A percentile compares a stretch with the other conserved stretches of the same genome.
Evolutionary conservation across 2,329 filamentous ascomycete genomes (phyloP).

Genomic region (Alternaria gansuensis): DNA sequence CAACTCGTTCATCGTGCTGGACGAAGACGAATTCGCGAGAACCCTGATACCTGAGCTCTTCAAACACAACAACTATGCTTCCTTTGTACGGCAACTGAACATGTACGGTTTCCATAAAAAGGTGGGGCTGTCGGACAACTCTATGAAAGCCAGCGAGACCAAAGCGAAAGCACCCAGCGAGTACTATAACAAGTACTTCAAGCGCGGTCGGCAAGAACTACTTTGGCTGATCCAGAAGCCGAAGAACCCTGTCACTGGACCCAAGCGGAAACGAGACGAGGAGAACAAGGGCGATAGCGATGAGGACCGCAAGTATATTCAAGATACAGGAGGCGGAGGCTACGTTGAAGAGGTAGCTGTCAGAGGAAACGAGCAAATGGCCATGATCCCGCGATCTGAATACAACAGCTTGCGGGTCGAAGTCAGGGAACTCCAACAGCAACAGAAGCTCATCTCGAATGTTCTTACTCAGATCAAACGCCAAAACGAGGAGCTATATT

Average conservation of each 20-base stretch:
- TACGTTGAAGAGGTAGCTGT: slow-evolving; percentile 55
- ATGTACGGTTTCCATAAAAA: slow-evolving; percentile 67
- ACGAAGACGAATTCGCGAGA: slow-evolving; percentile 88
- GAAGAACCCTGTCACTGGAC: slow-evolving; percentile 68
- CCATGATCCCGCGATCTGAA: slow-evolving; percentile 73
- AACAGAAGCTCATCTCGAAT: slow-evolving; percentile 84
- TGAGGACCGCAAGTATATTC: slow-evolving; percentile 63
- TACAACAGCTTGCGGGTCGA: slow-evolving; percentile 80
- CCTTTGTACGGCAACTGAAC: slow-evolving; percentile 75
- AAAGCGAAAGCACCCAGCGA: slow-evolving; percentile 98
- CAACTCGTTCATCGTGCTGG: slow-evolving; percentile 93
- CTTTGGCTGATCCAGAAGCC: slow-evolving; percentile 97
- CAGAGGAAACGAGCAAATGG: slow-evolving; percentile 55
- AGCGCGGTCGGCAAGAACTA: slow-evolving; percentile 88
- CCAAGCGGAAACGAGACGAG: slow-evolving; percentile 64
- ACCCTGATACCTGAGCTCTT: slow-evolving; percentile 78
- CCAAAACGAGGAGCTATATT: slow-evolving; percentile 87
- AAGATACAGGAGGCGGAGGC: slow-evolving; percentile 53
- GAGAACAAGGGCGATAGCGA: slow-evolving; percentile 75
- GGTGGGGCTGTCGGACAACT: slow-evolving; percentile 86
- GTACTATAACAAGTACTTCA: slow-evolving; percentile 97
- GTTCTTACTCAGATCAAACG: slow-evolving; percentile 82
- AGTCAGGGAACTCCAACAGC: slow-evolving; percentile 80
- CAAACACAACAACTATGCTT: slow-evolving; percentile 82
- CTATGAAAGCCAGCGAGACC: slow-evolving; percentile 94